These are phyloP conservation scores for Conticribra weissflogii DNA, from an alignment of 108 stramenopile genomes.

Conservation along the genomic window DNA sequence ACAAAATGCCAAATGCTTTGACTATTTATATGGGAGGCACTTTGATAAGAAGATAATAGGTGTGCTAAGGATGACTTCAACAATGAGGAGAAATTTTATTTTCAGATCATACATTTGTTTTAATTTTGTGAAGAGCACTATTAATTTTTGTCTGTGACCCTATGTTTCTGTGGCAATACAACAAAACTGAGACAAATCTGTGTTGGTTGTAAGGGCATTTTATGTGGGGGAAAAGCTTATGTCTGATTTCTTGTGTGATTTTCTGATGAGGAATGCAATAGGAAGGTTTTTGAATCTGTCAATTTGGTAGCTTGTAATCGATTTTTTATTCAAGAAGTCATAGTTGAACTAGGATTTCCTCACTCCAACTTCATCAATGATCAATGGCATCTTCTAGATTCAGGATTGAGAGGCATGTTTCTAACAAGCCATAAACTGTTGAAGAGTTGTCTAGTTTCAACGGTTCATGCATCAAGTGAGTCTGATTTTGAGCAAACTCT, in stretches of 20 bases:
- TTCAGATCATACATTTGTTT: constrained; percentile 15
- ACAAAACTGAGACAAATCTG: constrained; percentile 13
- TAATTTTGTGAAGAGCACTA: constrained; percentile 24
- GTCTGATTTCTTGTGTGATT: constrained; percentile 13
- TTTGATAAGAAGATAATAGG: constrained; percentile 6
- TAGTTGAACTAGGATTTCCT: constrained; percentile 1
- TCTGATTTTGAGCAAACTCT: too few species aligned
- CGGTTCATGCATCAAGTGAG: not conserved
- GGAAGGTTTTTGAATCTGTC: constrained; percentile 1
- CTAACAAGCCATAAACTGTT: not conserved
- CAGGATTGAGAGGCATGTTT: not conserved
- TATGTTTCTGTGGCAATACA: constrained; percentile 15
- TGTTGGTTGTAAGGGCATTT: constrained; percentile 23
- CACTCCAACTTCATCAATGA: not conserved
- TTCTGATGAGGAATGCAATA: constrained; percentile 7
- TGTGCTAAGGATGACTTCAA: constrained; percentile 20
- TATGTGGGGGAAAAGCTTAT: constrained; percentile 13
- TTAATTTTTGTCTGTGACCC: constrained; percentile 32
- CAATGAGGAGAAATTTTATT: constrained; percentile 29
- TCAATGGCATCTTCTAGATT: constrained; percentile 5
- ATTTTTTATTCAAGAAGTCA: not conserved
- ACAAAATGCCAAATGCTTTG: constrained; percentile 16
- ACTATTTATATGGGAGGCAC: not conserved
- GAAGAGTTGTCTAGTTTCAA: not conserved
- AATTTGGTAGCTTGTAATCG: not conserved